These are phyloP conservation scores for Eragrostis curvula DNA, from an alignment of 176 grass and related monocot species.

Conservation along the genomic window DNA sequence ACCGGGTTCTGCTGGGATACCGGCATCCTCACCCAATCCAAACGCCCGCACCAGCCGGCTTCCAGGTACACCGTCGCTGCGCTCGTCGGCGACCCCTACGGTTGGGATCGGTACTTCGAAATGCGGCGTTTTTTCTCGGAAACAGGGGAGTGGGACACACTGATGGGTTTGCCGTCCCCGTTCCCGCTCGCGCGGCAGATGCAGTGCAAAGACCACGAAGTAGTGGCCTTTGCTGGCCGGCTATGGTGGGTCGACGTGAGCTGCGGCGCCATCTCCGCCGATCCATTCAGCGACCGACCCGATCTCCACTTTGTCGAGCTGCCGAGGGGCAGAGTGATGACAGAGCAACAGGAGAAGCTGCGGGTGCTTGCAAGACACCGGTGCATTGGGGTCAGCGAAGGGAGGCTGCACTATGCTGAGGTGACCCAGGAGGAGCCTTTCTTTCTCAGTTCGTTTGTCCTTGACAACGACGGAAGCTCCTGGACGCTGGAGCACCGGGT, in stretches of 20 bases:
- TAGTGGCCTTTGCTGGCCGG: conserved; percentile 25
- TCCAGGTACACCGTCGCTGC: background rate
- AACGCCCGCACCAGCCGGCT: background rate
- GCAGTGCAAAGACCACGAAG: background rate
- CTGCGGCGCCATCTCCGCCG: conserved; percentile 34
- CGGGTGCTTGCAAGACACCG: background rate
- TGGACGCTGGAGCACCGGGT: conserved; percentile 42
- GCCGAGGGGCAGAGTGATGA: background rate
- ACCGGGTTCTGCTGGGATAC: background rate
- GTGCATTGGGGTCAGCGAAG: conserved; percentile 35
- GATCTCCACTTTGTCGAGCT: conserved; percentile 20
- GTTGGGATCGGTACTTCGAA: background rate
- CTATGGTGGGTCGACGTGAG: conserved; percentile 37
- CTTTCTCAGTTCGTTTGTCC: conserved; percentile 26
- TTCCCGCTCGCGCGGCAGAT: background rate
- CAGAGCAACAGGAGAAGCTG: background rate
- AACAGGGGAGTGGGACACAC: background rate
- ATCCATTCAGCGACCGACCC: conserved; percentile 38
- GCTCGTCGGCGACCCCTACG: background rate
- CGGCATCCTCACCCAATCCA: background rate
- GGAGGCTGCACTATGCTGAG: conserved; percentile 37
- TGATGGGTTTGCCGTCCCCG: conserved; percentile 1
- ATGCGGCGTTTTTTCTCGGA: conserved; percentile 41
- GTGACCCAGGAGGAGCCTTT: conserved; percentile 36
- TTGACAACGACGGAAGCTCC: background rate